phyloP scores from a whole-genome alignment of 257 asterid genomes.

The Jacaranda copaia region DNA sequence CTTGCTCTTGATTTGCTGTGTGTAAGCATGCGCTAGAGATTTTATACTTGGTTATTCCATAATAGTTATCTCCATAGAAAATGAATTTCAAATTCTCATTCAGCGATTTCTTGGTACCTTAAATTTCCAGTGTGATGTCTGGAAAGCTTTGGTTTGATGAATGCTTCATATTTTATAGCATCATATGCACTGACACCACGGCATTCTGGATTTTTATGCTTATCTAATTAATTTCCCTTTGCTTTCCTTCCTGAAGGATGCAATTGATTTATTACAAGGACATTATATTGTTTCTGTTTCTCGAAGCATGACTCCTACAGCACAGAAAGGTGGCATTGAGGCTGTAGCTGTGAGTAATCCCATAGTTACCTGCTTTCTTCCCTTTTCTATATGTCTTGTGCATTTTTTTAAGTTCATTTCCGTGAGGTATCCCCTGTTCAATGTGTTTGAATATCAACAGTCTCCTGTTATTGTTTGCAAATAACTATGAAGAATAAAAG shows the following conservation, averaged over 20 bases:
- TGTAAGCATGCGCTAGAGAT: not conserved
- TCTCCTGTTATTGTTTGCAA: not conserved
- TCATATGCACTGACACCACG: not conserved
- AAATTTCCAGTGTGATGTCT: not conserved
- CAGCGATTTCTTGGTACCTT: conserved; percentile 9
- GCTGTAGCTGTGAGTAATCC: conserved; percentile 78
- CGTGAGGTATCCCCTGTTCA: not conserved
- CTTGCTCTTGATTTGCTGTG: conserved; percentile 17
- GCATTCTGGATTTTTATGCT: not conserved
- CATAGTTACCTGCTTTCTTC: conserved; percentile 24
- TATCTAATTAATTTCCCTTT: conserved; percentile 28
- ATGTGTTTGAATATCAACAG: conserved; percentile 7
- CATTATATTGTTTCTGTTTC: conserved; percentile 84
- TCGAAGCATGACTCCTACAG: conserved; percentile 68
- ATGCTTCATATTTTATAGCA: not conserved
- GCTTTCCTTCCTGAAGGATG: conserved; percentile 67
- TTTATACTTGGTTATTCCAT: not conserved
- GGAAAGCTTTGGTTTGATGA: not conserved
- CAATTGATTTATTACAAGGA: conserved; percentile 91
- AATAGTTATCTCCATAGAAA: not conserved
- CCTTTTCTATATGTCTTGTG: not conserved
- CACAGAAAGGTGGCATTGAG: conserved; percentile 82
- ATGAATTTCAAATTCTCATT: conserved; percentile 12
- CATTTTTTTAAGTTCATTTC: conserved; percentile 23
- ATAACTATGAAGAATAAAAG: not conserved